Evolutionary conservation across 495 filamentous ascomycete genomes (phyloP), one percentile per base, ranked within the genome.

Genomic region (Daldinia grandis): DNA sequence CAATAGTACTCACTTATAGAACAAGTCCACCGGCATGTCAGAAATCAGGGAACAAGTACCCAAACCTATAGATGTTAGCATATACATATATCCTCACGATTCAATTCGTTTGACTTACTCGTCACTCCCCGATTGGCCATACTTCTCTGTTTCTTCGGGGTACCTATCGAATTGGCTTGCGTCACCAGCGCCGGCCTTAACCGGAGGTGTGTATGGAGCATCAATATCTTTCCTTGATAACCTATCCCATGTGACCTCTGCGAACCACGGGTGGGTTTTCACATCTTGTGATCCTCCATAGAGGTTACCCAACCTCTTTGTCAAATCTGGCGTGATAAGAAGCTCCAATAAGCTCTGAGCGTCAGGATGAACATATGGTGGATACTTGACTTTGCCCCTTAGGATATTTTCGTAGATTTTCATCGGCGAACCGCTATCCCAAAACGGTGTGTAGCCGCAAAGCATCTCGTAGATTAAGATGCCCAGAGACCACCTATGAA

Each of bases 401-500:
- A 98, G 84, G 73, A 99, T 98, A 78, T 99, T 99, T 83, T 98
- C 95, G 79, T 99, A 99, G 72, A 99, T 99, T 82, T 97, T 98
- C 86, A 98, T 97, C 1, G 95, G 94, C 5, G 92, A 97, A 35
- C 95, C 95, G 62, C 91, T 91, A 78, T 99, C 95, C 94, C 94
- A 99, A 82, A 99, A 99, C 3, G 95, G 95, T 14, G 95, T 98
- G 79, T 97, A 98, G 14, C 95, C 95, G 77, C 95, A 98, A 19
- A 99, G 90, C 95, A 99, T 99, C 83, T 99, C 95, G 76, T 98
- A 99, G 76, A 99, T 98, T 58, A 99, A 84, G 80, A 99, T 98
- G 42, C 95, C 95, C 49, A 99, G 83, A 44, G 95, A 98, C 95
- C 95, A 99, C 95, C 95, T 98, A 69, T 19, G 69, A 25, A 40